Percentiles rank a stretch among this genome's conserved stretches.
Evolutionary conservation across 192 early-diverging fungal species (phyloP).

Genomic region (Backusella psychrophila): DNA sequence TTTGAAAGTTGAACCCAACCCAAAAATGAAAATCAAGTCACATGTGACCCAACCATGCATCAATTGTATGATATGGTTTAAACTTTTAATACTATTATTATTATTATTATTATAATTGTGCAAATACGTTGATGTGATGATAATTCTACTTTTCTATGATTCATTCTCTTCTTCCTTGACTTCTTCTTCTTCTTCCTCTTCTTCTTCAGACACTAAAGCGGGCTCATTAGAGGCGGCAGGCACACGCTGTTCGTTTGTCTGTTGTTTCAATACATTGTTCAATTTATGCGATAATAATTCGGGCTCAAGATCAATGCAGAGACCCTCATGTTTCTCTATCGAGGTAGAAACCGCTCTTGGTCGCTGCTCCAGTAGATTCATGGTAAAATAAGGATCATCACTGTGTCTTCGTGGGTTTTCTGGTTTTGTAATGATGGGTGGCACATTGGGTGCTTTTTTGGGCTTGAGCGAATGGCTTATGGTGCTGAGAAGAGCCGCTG

Average conservation of each 20-base stretch:
- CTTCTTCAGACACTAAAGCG: background rate
- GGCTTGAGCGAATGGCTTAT: background rate
- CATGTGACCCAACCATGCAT: background rate
- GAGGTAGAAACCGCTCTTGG: background rate
- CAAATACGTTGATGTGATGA: background rate
- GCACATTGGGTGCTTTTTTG: background rate
- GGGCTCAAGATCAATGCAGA: background rate
- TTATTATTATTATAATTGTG: background rate
- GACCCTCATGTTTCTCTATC: background rate
- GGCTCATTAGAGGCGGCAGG: background rate
- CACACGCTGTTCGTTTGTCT: background rate
- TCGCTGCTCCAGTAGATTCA: background rate
- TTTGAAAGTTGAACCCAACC: background rate
- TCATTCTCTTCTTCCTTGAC: background rate
- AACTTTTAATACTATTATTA: background rate
- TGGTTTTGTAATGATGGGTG: background rate
- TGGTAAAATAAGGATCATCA: background rate
- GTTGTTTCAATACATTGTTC: background rate
- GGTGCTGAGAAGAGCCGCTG: background rate
- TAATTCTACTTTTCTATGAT: background rate
- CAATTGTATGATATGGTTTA: too few relatives aligned
- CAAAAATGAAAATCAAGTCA: background rate
- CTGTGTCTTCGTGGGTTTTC: constrained; percentile 1
- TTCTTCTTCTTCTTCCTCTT: background rate
- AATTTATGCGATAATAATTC: background rate